Evolutionary conservation across 257 asterid genomes (phyloP), one percentile per base, ranked within the genome.

Genomic region (Fraxinus excelsior): DNA sequence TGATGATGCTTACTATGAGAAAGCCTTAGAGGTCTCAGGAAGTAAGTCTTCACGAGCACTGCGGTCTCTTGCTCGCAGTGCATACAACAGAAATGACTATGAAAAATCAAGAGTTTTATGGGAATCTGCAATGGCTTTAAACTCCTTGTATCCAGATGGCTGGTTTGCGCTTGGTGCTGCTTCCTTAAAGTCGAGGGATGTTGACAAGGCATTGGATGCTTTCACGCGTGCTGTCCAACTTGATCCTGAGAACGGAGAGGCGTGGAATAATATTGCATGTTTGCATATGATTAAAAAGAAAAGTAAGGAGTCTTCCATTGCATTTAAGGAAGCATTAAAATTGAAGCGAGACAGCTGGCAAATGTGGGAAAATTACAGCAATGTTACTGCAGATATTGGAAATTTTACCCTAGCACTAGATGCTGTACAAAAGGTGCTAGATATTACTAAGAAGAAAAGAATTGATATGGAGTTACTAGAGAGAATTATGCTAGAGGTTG

Each of bases 111-210:
- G 84, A 85, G 76, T 58, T 64, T 87, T 91, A 31, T 95, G 98
- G 98, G 98, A 87, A 67, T 91, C 97, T 28, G 99, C 99, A 60
- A 88, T 95, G 98, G 80, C 86, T 78, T 80, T 95, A 82, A 95
- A 95, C 80, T 90, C 99, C 79, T 58, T 93, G 82, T 76, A 95
- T 85, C 96, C 91, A 37, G 94, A 91, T 83, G 99, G 99, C 80
- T 95, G 99, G 99, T 95, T 95, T 83, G 98, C 96, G 28, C 88
- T 95, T 67, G 99, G 99, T 69, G 94, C 96, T 42, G 97, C 99
- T 80, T 92, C 97, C 75, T 85, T 95, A 77, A 95, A 95, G 88
- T 85, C 92, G 23, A 84, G 87, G 78, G 93, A 90, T 73, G 91
- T 93, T 64, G 96, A 91, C 72, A 89, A 87, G 84, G 99, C 99